Evolutionary conservation across 2,329 filamentous ascomycete species (phyloP), one percentile per base, ranked within the genome.

Genomic region (Thielaviopsis euricoi): DNA sequence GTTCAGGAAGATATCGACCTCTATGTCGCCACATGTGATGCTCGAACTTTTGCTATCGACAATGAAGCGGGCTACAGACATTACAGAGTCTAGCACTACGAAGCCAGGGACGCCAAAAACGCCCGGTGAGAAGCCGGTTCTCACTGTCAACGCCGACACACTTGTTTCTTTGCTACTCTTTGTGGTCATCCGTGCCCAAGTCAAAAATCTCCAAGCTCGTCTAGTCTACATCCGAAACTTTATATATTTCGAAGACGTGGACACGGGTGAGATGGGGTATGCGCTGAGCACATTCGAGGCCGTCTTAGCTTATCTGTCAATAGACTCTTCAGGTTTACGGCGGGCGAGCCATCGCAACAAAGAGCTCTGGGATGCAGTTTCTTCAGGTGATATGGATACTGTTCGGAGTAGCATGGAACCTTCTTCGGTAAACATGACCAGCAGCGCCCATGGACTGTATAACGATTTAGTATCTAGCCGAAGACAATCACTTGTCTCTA

Each of bases 181-280:
- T 61, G 89, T 98, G 17, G 87, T 98, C 12, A 97, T 98, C 61
- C 81, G 91, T 62, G 88, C 91, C 12, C 87, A 93, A 61, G 83
- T 95, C 25, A 83, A 87, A 60, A 85, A 96, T 69, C 75, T 98
- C 9, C 88, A 95, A 65, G 89, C 93, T 2, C 81, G 91, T 21
- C 73, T 98, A 52, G 77, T 86, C n/a, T 98, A 97, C 68, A 95
- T 97, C 77, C 86, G 91, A 50, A 89, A 95, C 66, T 98, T 96
- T 67, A 93, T 96, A 63, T 98, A 95, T 70, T 90, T 95, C 55
- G 93, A 97, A 64, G 93, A 98, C 70, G 89, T 98, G 9, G 93
- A 98, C 63, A 94, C 83, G 61, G 93, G 93, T 53, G 93, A 98
- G 71, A 85, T 94, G 75, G 93, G 93, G 9, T 98, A 98, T 69